A percentile compares a stretch with the other conserved stretches of the same genome.
Conservation (phyloP, 495 filamentous ascomycete genomes). For the Penicillium manginii region DNA sequence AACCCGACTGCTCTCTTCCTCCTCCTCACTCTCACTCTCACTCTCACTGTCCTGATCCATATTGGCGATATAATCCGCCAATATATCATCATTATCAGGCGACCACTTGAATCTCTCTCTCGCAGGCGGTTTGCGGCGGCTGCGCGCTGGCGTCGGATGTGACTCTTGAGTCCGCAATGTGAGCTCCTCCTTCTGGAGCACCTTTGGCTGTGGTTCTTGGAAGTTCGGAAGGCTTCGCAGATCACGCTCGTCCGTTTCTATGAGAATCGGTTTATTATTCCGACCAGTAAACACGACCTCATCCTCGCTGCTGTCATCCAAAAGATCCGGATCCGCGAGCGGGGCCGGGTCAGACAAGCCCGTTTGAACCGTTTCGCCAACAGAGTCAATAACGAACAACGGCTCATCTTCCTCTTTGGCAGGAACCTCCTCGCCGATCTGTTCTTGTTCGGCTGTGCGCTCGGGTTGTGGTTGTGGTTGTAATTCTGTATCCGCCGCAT, state of each 20-base stretch:
- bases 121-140: not conserved
- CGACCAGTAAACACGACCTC: slow-evolving; percentile 49
- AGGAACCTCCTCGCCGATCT: slow-evolving; percentile 4
- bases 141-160: not conserved
- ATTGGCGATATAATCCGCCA: slow-evolving; percentile 81
- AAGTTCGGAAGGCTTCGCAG: slow-evolving; percentile 15
- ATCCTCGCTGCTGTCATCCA: slow-evolving; percentile 43
- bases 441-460: not conserved
- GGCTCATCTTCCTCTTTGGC: slow-evolving; percentile 8
- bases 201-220: not conserved
- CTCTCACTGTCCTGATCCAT: slow-evolving; percentile 39
- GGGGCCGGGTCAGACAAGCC: slow-evolving; percentile 21
- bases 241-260: slow-evolving; percentile 20
- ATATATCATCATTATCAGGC: slow-evolving; percentile 50
- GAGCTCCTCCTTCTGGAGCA: not conserved
- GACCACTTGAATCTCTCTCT: slow-evolving; percentile 13
- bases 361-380: slow-evolving; percentile 20
- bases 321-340: slow-evolving; percentile 5
- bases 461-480: not conserved
- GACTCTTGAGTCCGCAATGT: not conserved
- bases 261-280: slow-evolving; percentile 16
- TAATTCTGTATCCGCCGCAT: not conserved
- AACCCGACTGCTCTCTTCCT: slow-evolving; percentile 22
- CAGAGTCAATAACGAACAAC: slow-evolving; percentile 32
- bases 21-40: slow-evolving; percentile 26